These are phyloP conservation scores for Fusarium napiforme DNA, from an alignment of 2,329 filamentous ascomycete genomes.

Conservation along the genomic window DNA sequence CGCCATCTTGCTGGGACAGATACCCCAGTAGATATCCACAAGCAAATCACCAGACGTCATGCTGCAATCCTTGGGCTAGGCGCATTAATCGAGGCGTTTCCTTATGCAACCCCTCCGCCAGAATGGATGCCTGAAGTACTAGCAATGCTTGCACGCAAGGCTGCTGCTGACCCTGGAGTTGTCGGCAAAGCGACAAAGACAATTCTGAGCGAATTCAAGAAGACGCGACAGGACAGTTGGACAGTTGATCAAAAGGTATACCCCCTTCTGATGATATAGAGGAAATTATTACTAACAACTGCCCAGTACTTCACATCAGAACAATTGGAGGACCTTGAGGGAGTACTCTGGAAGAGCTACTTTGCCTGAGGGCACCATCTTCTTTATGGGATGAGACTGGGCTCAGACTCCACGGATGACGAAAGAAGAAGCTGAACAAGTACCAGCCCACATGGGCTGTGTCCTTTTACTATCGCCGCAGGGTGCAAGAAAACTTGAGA, in stretches of 20 bases:
- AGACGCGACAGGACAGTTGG: slow-evolving; percentile 99
- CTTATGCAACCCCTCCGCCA: slow-evolving; percentile 92
- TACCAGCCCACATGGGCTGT: slow-evolving; percentile 5
- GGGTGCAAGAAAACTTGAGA: not conserved
- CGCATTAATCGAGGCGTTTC: slow-evolving; percentile 93
- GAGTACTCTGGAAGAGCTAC: slow-evolving; percentile 99
- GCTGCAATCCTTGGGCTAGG: slow-evolving; percentile 92
- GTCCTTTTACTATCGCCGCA: slow-evolving; percentile 17
- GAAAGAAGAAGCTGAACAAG: not conserved
- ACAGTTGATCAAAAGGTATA: slow-evolving; percentile 95
- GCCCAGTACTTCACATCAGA: slow-evolving; percentile 84
- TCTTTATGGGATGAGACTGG: not conserved
- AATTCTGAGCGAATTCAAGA: slow-evolving; percentile 97
- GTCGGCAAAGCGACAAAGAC: slow-evolving; percentile 96
- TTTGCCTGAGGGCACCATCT: slow-evolving; percentile 74
- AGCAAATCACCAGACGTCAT: slow-evolving; percentile 83
- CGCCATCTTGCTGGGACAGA: slow-evolving; percentile 71
- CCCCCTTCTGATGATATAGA: slow-evolving; percentile 13
- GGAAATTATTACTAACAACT: slow-evolving; percentile 43
- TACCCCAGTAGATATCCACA: slow-evolving; percentile 76
- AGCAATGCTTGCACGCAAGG: slow-evolving; percentile 83
- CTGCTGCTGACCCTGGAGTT: slow-evolving; percentile 88
- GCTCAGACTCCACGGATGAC: not conserved
- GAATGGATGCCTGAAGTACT: slow-evolving; percentile 94
- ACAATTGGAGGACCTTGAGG: slow-evolving; percentile 93